These are phyloP conservation scores for Darksidea phi DNA, from an alignment of 495 filamentous ascomycete genomes.

Conservation along the genomic window DNA sequence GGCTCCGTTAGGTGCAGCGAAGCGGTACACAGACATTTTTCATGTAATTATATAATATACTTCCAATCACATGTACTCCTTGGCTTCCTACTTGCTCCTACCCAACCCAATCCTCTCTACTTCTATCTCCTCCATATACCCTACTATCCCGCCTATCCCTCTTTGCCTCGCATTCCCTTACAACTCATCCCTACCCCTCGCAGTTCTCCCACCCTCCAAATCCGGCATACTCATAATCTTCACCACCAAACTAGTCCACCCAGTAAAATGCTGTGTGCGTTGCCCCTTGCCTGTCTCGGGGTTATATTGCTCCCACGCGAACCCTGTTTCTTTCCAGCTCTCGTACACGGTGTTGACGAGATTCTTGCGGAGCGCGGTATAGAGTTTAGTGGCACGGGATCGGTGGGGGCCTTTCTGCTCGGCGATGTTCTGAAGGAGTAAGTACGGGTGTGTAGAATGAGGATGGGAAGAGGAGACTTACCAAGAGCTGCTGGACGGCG, in stretches of 20 bases:
- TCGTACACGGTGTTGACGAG: conserved; percentile 85
- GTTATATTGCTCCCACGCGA: conserved; percentile 99
- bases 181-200: conserved; percentile 40
- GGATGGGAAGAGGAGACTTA: conserved; percentile 50
- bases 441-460: conserved; percentile 1
- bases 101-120: too few relatives aligned
- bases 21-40: too few relatives aligned
- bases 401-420: conserved; percentile 65
- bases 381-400: conserved; percentile 67
- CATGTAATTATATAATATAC: too few relatives aligned
- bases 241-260: conserved; percentile 79
- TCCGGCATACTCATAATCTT: conserved; percentile 95
- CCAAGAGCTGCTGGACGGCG: conserved; percentile 75
- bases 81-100: too few relatives aligned
- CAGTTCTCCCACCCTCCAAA: conserved; percentile 26
- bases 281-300: conserved; percentile 89
- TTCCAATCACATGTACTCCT: too few relatives aligned
- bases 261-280: conserved; percentile 95
- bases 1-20: too few relatives aligned
- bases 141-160: too few relatives aligned
- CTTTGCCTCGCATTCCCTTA: conserved; percentile 12
- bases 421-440: conserved; percentile 53
- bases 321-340: conserved; percentile 86
- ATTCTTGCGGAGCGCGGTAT: conserved; percentile 73
- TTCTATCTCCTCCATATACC: too few relatives aligned